Base-by-base conservation (phyloP, 208 protist genomes). In the Tritrichomonas foetus region DNA sequence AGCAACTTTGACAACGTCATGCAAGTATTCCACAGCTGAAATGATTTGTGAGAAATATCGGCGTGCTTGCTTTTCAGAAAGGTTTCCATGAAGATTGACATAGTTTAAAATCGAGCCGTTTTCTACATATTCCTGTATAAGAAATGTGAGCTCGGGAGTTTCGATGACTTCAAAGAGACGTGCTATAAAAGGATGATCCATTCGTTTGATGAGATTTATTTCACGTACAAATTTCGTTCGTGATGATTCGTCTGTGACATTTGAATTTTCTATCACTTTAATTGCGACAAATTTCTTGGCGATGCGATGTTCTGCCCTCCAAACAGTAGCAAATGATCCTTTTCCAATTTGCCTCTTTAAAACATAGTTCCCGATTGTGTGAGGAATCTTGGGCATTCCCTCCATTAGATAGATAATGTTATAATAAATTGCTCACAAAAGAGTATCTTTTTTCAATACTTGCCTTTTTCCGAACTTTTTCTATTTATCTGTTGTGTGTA, bases 311-410 rank as follows among this genome's bases (percentile, higher is more conserved):
- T 89, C 41, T 2, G 47, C 78, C 27, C 39, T 61, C 47, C 47
- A 89, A n/a, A 89, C 78, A 39, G 78, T 89, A 39, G 78, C 44
- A 57, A 89, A 89, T 9, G 41, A 53, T 27, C 78, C 78, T 53
- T 30, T 33, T 0, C 78, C 78, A 20, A 89, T 89, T 61, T 61
- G 5, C 16, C 11, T 61, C 16, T 61, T 61, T 61, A 61, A 61
- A 61, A 22, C 16, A 61, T 61, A 61, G 16, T 61, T 61, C 53
- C 53, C 53, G 16, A 61, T 61, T 5, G 11, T 61, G 5, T 61
- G 5, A 22, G 53, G 53, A 61, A 61, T 61, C 16, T 61, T n/a
- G n/a, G n/a, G n/a, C n/a, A n/a, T n/a, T n/a, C n/a, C n/a, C n/a
- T n/a, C n/a, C n/a, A n/a, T n/a, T n/a, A n/a, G n/a, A n/a, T n/a